Evolutionary conservation across 495 filamentous ascomycete genomes (phyloP).

Genomic region (Rusavskia elegans): DNA sequence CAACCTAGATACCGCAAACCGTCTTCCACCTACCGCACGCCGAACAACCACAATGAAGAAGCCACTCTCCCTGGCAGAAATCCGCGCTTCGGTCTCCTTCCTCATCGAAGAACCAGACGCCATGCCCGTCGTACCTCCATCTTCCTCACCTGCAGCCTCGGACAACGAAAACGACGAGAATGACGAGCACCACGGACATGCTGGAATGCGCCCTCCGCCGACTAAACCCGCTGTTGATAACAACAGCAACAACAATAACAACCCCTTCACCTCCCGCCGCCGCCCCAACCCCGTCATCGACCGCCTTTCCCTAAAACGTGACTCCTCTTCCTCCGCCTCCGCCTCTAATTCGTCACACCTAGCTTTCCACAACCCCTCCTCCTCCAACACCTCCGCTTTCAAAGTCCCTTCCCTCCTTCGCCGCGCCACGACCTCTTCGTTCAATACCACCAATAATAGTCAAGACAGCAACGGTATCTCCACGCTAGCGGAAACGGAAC

Average conservation of each 20-base stretch:
- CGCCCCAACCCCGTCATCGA: constrained; percentile 47
- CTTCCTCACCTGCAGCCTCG: constrained; percentile 17
- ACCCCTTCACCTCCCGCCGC: constrained; percentile 24
- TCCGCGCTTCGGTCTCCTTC: constrained; percentile 64
- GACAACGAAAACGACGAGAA: constrained; percentile 23
- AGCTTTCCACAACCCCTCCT: constrained; percentile 41
- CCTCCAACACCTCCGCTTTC: constrained; percentile 35
- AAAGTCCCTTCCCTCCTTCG: constrained; percentile 66
- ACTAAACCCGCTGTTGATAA: constrained; percentile 17
- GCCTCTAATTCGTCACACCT: constrained; percentile 27
- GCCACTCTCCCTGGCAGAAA: constrained; percentile 56
- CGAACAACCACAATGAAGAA: constrained; percentile 46
- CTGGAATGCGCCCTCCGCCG: constrained; percentile 9
- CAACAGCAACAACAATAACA: constrained; percentile 28
- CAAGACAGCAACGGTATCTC: constrained; percentile 20
- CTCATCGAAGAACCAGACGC: constrained; percentile 62
- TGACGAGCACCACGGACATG: constrained; percentile 17
- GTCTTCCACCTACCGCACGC: constrained; percentile 46
- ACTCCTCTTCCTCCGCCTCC: constrained; percentile 37
- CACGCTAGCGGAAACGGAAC: constrained; percentile 20
- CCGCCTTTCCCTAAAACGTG: constrained; percentile 63
- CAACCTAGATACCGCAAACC: constrained; percentile 29
- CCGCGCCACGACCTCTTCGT: constrained; percentile 50
- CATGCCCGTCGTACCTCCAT: constrained; percentile 25
- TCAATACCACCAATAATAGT: constrained; percentile 25